Evolutionary conservation across 2,329 filamentous ascomycete species (phyloP).

Genomic region (Botrytis deweyae): DNA sequence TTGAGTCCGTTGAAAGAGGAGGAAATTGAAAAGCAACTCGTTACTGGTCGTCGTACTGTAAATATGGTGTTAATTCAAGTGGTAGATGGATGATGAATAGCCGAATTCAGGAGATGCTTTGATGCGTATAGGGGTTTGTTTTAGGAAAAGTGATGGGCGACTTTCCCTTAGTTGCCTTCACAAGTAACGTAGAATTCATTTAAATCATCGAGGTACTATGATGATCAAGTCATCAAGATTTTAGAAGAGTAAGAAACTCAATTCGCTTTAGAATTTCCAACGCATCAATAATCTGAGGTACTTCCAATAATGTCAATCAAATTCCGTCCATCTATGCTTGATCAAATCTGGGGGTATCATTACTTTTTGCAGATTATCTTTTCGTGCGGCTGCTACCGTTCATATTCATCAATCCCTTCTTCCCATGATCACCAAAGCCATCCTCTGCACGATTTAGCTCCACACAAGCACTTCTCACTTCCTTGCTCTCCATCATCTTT

Average conservation of each 20-base stretch:
- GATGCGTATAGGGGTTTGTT: background rate
- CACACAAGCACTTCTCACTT: conserved; percentile 56
- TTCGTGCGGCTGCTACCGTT: background rate
- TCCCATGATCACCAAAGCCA: conserved; percentile 58
- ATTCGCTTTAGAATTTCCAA: background rate
- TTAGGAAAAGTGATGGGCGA: background rate
- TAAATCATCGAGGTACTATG: background rate
- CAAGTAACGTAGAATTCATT: background rate
- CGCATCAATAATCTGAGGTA: background rate
- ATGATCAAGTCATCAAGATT: too few relatives aligned
- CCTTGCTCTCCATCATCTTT: conserved; percentile 48
- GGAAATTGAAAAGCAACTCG: background rate
- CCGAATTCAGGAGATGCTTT: background rate
- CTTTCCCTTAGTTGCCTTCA: background rate
- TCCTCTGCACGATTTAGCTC: conserved; percentile 63
- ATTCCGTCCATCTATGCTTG: background rate
- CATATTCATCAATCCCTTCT: background rate
- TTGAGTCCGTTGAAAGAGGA: background rate
- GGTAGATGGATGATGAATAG: background rate
- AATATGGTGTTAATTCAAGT: background rate
- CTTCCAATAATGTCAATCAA: background rate
- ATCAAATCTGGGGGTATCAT: background rate
- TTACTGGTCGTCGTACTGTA: background rate
- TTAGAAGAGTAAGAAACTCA: background rate
- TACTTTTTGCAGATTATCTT: background rate